phyloP scores from a whole-genome alignment of 2,329 filamentous ascomycete genomes.

The Xylariaceae sp. region DNA sequence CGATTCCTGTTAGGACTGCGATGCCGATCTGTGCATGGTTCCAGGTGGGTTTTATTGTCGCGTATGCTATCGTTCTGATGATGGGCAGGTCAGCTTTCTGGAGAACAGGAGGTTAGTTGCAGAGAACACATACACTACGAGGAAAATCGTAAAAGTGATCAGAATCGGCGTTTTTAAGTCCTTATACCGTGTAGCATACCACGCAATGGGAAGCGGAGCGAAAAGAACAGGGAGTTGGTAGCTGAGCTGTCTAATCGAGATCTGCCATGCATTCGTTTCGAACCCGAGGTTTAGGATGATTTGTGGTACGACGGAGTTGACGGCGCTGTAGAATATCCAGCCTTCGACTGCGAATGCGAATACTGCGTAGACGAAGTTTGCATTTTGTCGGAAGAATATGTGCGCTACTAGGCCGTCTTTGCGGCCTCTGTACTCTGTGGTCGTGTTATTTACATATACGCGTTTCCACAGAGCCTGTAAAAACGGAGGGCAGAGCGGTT shows the following conservation, averaged over 20 bases:
- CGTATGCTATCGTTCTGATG: constrained; percentile 44
- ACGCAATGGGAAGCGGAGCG: constrained; percentile 39
- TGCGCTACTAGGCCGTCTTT: constrained; percentile 52
- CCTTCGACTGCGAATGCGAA: constrained; percentile 56
- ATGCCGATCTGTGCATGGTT: constrained; percentile 43
- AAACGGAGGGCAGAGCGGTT: not conserved
- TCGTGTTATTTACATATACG: not conserved
- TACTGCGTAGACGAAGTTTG: constrained; percentile 51
- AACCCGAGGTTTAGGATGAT: constrained; percentile 48
- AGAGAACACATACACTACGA: constrained; percentile 38
- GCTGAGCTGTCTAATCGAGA: constrained; percentile 45
- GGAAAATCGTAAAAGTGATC: constrained; percentile 43
- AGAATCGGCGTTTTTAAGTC: constrained; percentile 46
- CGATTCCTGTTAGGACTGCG: constrained; percentile 44
- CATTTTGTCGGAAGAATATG: constrained; percentile 50
- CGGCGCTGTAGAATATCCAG: constrained; percentile 54
- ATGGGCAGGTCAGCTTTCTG: too few species aligned
- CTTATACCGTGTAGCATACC: constrained; percentile 45
- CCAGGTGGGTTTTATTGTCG: constrained; percentile 41
- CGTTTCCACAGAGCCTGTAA: not conserved
- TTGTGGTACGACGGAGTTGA: constrained; percentile 48
- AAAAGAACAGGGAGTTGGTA: constrained; percentile 39
- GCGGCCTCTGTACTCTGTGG: constrained; percentile 51
- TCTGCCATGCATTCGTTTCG: constrained; percentile 42
- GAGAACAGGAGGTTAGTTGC: too few species aligned